Percentiles rank a stretch among this genome's conserved stretches.
phyloP scores from a whole-genome alignment of 2,329 filamentous ascomycete species.

The Venturiaceae sp. region DNA sequence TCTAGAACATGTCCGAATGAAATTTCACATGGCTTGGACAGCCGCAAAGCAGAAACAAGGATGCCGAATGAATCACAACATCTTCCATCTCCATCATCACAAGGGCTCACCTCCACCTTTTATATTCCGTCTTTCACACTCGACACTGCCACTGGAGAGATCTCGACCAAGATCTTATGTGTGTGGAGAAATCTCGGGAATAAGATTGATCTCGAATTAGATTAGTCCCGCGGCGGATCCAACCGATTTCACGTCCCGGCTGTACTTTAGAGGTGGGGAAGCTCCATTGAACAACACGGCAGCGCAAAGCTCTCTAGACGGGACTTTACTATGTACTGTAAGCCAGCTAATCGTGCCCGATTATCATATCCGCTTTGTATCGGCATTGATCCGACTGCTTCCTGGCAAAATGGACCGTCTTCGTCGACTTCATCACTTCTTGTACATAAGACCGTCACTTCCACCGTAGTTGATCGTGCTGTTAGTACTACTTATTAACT shows the following conservation, averaged over 20 bases:
- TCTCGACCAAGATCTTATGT: background rate
- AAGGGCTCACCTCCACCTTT: too few relatives aligned
- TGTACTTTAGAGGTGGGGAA: background rate
- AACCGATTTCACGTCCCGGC: background rate
- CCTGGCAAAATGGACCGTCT: background rate
- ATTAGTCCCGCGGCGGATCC: background rate
- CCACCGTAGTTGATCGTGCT: background rate
- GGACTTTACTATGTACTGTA: background rate
- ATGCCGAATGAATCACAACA: too few relatives aligned
- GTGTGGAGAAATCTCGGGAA: background rate
- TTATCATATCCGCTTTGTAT: background rate
- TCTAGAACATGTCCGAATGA: too few relatives aligned
- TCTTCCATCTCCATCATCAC: background rate
- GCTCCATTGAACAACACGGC: background rate
- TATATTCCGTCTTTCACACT: background rate
- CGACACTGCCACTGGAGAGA: background rate
- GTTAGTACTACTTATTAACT: background rate
- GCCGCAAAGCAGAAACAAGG: too few relatives aligned
- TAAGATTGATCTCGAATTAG: background rate
- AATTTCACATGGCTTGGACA: too few relatives aligned
- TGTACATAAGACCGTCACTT: background rate
- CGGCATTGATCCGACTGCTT: background rate
- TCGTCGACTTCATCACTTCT: background rate
- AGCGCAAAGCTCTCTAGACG: background rate
- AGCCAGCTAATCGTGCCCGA: background rate